Evolutionary conservation across 1,284 basidiomycete species (phyloP), one percentile per base, ranked within the genome.

Genomic region (Acaromyces ingoldii): DNA sequence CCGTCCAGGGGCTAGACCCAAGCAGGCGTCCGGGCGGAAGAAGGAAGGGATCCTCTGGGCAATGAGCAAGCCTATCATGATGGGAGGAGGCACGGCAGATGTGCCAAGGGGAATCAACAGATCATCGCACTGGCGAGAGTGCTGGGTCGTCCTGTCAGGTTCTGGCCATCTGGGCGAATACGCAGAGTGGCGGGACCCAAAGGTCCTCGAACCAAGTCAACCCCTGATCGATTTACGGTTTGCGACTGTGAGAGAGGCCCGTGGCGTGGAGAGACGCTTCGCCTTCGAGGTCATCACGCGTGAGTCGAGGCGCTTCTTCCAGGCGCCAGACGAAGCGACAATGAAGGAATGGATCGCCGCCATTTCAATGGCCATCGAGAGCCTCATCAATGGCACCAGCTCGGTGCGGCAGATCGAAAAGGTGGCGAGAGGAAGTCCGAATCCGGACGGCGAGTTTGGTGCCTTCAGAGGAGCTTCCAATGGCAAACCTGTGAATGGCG

Each of bases 251-350:
- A 57, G 70, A 6, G 66, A 69, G 38, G 62, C 66, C 10, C 57
- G 66, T 9, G 61, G 59, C 4, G 55, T 63, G 28, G 61, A 78
- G 28, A 63, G 63, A 39, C 41, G 59, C 70, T 46, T 70, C 57
- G 30, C 77, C 72, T 81, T 81, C 59, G 80, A 81, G 65, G 76
- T 81, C 21, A 76, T 81, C 21, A 81, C 80, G 3, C 78, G 79
- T 1, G 74, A 77, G 37, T 72, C 75, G 9, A 67, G 78, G 19
- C 60, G 80, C 26, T 70, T 80, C 59, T 81, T 80, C 63, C 80
- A 81, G 62, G 79, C 80, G 2, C 75, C 77, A 0, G 78, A 76
- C 1, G 77, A 79, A 5, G 56, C 65, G 0, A 77, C 79, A 42
- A 79, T 80, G 75, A 73, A 77, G 44, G 76, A 77, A 47, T 81